Evolutionary conservation across 129 eudicot species (phyloP).

Genomic region (Calendula officinalis): DNA sequence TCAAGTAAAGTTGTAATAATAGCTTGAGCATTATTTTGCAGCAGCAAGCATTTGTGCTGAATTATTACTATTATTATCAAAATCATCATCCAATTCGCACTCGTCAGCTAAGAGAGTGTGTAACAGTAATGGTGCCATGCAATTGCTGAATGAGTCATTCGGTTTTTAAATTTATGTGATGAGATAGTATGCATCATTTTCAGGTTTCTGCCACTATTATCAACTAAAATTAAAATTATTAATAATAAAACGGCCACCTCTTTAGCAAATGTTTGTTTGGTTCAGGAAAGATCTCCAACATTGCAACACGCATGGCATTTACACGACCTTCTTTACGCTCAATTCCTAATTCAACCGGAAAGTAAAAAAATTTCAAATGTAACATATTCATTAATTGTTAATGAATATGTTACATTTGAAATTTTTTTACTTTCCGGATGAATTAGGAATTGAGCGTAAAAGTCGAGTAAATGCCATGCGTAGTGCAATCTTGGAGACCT

Average conservation of each 20-base stretch:
- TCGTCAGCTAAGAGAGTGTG: constrained; percentile 94
- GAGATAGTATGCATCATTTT: constrained; percentile 93
- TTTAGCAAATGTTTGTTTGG: constrained; percentile 87
- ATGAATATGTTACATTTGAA: neutral
- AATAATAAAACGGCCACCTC: constrained; percentile 39
- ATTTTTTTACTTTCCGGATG: constrained; percentile 12
- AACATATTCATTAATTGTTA: neutral
- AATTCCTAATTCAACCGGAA: constrained; percentile 58
- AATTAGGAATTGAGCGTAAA: constrained; percentile 71
- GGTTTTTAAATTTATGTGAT: constrained; percentile 61
- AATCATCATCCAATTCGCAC: constrained; percentile 89
- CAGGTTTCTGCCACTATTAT: constrained; percentile 48
- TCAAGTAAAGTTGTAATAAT: constrained; percentile 74
- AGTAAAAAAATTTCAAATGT: neutral
- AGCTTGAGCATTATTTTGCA: constrained; percentile 90
- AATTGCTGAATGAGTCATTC: constrained; percentile 88
- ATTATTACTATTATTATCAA: constrained; percentile 74
- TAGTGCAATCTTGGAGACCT: constrained; percentile 70
- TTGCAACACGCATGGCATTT: constrained; percentile 73
- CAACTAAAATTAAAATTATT: neutral
- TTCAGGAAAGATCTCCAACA: constrained; percentile 84
- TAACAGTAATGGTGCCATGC: constrained; percentile 97
- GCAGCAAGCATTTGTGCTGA: constrained; percentile 96
- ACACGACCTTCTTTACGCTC: constrained; percentile 82
- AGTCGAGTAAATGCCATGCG: constrained; percentile 79